phyloP scores from a whole-genome alignment of 2,329 filamentous ascomycete genomes.

The Metarhizium sp. region DNA sequence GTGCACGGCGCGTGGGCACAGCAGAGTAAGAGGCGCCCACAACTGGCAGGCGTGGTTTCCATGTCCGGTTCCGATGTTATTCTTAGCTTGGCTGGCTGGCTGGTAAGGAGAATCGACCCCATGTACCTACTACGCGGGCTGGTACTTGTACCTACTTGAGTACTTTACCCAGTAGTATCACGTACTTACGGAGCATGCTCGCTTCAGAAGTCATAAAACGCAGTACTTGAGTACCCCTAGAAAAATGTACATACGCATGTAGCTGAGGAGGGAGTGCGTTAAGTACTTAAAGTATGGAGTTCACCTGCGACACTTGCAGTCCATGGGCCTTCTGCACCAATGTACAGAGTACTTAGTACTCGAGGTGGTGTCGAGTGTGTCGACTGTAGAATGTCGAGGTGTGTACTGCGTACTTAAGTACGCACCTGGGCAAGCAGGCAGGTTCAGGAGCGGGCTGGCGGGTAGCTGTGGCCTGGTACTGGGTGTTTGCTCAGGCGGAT shows the following conservation, averaged over 20 bases:
- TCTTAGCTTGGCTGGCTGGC: background rate
- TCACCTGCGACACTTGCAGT: too few relatives aligned
- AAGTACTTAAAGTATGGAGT: background rate
- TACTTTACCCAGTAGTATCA: too few relatives aligned
- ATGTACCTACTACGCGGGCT: too few relatives aligned
- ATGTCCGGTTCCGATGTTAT: background rate
- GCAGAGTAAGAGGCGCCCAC: background rate
- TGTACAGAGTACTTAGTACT: too few relatives aligned
- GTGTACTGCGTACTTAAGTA: background rate
- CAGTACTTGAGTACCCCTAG: too few relatives aligned
- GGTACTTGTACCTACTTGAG: too few relatives aligned
- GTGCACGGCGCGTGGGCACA: background rate
- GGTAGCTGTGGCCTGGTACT: slow-evolving; percentile 1
- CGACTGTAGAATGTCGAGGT: background rate
- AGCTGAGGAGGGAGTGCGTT: too few relatives aligned
- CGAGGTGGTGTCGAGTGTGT: background rate
- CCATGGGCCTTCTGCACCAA: too few relatives aligned
- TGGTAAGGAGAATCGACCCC: too few relatives aligned
- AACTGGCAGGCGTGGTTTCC: background rate
- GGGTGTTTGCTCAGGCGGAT: background rate
- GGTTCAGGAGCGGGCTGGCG: background rate
- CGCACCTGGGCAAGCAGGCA: background rate
- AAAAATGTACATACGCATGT: too few relatives aligned
- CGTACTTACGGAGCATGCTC: too few relatives aligned
- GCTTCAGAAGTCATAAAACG: too few relatives aligned